Percentiles rank a stretch among this genome's conserved stretches.
Evolutionary conservation across 2,329 filamentous ascomycete species (phyloP).

Genomic region (Elsinoe necatrix): DNA sequence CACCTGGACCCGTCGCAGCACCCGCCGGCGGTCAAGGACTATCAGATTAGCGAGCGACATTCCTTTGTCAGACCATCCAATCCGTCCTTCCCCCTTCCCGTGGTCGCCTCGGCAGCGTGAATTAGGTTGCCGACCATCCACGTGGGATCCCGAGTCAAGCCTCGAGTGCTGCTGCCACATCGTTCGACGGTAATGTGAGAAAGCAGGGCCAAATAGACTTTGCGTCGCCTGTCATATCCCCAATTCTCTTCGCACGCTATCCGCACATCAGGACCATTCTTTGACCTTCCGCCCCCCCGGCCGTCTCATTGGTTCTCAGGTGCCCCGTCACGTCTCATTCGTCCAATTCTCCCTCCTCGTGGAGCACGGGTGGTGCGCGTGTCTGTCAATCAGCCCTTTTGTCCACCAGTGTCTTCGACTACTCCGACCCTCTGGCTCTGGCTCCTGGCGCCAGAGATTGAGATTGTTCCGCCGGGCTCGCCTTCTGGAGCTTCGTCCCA

Average conservation of each 20-base stretch:
- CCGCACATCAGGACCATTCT: constrained; percentile 15
- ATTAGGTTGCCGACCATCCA: constrained; percentile 14
- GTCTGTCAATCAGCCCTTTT: constrained; percentile 14
- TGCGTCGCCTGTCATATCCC: constrained; percentile 14
- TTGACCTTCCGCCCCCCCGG: not conserved
- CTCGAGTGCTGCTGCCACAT: not conserved
- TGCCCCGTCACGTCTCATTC: constrained; percentile 1
- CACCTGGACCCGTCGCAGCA: constrained; percentile 2
- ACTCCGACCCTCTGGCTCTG: constrained; percentile 10
- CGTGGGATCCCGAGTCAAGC: constrained; percentile 13
- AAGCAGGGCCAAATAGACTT: constrained; percentile 14
- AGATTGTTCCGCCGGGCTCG: constrained; percentile 14
- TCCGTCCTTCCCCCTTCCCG: not conserved
- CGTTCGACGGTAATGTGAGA: not conserved
- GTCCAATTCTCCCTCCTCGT: constrained; percentile 8
- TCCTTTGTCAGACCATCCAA: not conserved
- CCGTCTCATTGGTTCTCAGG: constrained; percentile 1
- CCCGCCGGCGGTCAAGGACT: not conserved
- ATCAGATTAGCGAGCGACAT: constrained; percentile 4
- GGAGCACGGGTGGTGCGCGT: constrained; percentile 10
- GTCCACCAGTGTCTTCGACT: constrained; percentile 1
- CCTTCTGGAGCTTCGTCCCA: constrained; percentile 2
- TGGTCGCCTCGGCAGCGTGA: constrained; percentile 6
- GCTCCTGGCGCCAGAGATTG: constrained; percentile 11
- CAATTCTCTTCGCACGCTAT: constrained; percentile 11